Conservation (phyloP, 345 rosid species). For the Hevea brasiliensis region DNA sequence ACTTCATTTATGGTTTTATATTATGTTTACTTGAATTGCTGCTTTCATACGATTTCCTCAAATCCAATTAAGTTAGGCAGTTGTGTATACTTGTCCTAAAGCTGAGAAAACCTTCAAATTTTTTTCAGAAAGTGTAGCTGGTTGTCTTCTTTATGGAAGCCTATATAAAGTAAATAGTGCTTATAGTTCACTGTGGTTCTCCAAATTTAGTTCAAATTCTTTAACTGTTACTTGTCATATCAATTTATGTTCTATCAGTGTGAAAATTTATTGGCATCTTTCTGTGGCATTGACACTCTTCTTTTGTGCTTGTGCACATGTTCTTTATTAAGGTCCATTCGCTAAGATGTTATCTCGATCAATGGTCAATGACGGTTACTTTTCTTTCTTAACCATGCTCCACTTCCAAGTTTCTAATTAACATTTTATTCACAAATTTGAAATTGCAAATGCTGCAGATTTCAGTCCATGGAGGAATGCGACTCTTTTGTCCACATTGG, state of each 20-base stretch:
- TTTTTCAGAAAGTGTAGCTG: background rate
- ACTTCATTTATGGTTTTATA: background rate
- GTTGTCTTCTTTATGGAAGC: background rate
- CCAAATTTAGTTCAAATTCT: background rate
- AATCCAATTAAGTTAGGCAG: too few relatives aligned
- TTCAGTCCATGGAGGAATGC: constrained; percentile 48
- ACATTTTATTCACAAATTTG: background rate
- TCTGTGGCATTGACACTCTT: background rate
- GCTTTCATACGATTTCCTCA: too few relatives aligned
- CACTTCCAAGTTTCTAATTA: background rate
- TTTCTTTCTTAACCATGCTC: background rate
- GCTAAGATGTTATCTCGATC: background rate
- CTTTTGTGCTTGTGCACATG: background rate
- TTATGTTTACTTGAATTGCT: background rate
- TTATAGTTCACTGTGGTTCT: background rate
- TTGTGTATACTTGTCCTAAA: background rate
- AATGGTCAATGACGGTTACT: background rate
- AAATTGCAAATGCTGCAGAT: constrained; percentile 43
- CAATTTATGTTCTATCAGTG: background rate
- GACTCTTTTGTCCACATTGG: constrained; percentile 34
- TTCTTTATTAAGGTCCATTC: background rate
- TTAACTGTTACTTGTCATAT: background rate
- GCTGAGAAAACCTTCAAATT: background rate
- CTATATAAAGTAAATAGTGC: background rate
- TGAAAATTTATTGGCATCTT: background rate